phyloP scores from a whole-genome alignment of 108 stramenopile genomes.

The Pseudonitzschia delicatissima region DNA sequence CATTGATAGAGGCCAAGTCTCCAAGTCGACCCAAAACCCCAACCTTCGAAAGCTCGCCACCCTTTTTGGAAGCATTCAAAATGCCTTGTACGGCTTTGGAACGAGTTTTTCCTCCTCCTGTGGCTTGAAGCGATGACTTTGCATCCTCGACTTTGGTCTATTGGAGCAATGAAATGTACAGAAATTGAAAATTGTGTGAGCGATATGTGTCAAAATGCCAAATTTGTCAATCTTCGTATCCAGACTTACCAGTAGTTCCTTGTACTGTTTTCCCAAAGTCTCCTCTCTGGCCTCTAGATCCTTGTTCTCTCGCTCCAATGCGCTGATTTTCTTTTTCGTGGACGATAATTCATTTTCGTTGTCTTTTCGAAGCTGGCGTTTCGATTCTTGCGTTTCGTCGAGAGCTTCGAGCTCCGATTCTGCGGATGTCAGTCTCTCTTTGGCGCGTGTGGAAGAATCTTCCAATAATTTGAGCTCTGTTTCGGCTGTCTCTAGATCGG shows the following conservation, averaged over 20 bases:
- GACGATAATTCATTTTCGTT: constrained; percentile 43
- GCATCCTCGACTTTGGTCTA: constrained; percentile 75
- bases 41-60: constrained; percentile 76
- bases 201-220: not conserved
- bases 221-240: not conserved
- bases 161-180: not conserved
- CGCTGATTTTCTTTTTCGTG: constrained; percentile 46
- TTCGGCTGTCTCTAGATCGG: constrained; percentile 72
- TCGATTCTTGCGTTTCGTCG: constrained; percentile 50
- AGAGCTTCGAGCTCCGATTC: constrained; percentile 72
- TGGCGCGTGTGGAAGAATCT: constrained; percentile 69
- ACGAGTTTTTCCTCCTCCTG: constrained; percentile 34
- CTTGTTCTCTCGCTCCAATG: constrained; percentile 53
- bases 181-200: not conserved
- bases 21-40: constrained; percentile 96
- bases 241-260: constrained; percentile 58
- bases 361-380: constrained; percentile 45
- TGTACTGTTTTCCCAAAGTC: constrained; percentile 43
- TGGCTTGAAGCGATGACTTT: constrained; percentile 64
- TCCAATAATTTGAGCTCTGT: constrained; percentile 82
- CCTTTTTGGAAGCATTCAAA: constrained; percentile 79
- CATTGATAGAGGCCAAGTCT: constrained; percentile 88
- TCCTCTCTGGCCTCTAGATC: constrained; percentile 51
- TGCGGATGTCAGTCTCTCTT: constrained; percentile 66
- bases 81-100: constrained; percentile 78